Evolutionary conservation across 352 stramenopile species (phyloP).

Genomic region (Elongisporangium senticosum): DNA sequence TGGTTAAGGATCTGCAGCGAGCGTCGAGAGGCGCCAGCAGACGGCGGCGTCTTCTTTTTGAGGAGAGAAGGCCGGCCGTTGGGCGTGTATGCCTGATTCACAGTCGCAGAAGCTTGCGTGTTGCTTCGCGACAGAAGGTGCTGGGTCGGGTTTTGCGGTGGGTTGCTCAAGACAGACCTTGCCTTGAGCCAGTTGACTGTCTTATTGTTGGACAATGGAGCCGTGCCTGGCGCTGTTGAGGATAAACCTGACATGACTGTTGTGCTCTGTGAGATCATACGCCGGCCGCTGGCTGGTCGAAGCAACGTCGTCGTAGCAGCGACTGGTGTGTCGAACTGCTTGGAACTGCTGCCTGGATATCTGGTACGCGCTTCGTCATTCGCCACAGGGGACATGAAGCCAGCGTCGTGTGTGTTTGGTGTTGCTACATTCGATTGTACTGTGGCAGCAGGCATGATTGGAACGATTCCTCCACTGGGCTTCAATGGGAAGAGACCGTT

Average conservation of each 20-base stretch:
- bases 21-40: slow-evolving; percentile 52
- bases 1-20: slow-evolving; percentile 83
- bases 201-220: slow-evolving; percentile 21
- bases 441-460: background rate
- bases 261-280: background rate
- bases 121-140: slow-evolving; percentile 7
- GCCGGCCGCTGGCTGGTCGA: background rate
- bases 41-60: slow-evolving; percentile 59
- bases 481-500: slow-evolving; percentile 78
- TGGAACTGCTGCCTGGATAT: background rate
- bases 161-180: slow-evolving; percentile 39
- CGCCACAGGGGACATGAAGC: slow-evolving; percentile 55
- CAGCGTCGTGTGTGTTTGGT: slow-evolving; percentile 8
- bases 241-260: background rate
- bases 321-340: background rate
- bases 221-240: background rate
- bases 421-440: slow-evolving; percentile 1
- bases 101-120: slow-evolving; percentile 11
- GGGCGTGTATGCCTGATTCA: slow-evolving; percentile 29
- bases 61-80: slow-evolving; percentile 23
- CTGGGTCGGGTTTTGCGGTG: slow-evolving; percentile 6
- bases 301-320: background rate
- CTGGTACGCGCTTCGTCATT: slow-evolving; percentile 14
- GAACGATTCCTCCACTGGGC: slow-evolving; percentile 17
- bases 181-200: slow-evolving; percentile 80